Evolutionary conservation across 2,329 filamentous ascomycete genomes (phyloP), one percentile per base, ranked within the genome.

Genomic region (Hypoxylon sp.): DNA sequence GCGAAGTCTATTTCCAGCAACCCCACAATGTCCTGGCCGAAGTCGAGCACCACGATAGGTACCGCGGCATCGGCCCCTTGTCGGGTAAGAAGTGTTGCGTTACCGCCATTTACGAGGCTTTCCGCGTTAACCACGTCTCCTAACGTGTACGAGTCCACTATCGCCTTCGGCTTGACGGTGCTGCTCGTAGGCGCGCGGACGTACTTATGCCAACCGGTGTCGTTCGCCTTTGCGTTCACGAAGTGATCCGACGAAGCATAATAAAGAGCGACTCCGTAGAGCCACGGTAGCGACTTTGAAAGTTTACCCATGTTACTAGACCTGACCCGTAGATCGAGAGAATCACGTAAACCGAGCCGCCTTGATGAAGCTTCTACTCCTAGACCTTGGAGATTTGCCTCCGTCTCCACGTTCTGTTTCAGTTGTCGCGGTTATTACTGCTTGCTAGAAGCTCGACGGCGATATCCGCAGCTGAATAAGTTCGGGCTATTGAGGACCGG

Each of bases 1-100:
- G 74, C 76, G 60, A 84, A 84, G 6, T 75, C 71, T 41, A 84
- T 80, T 3, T 72, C 75, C 3, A 84, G 58, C 34, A 78, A 72
- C 0, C 82, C 82, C 6, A 78, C 81, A 3, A 81, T 74, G 56
- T 83, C 82, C 53, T 79, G 78, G 1, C 82, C 82, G 69, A 84
- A 84, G 66, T 85, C 82, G n/a, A 84, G 67, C 13, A 83, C 78
- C 7, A 84, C 68, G 1, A 74, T 74, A 0, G 82, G 80, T 0
- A 71, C 56, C 3, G 72, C 65, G 5, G 71, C 61, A 4, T 56
- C 47, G 3, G 50, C n/a, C 0, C 47, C 47, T 0, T n/a, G 22
- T 4, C 76, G 73, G 2, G 57, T 72, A 34, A 82, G 70, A 0
- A 78, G 68, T 1, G 79, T 78, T 3, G 74, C 56, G 13, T 62